These are phyloP conservation scores for Urtica urens DNA, from an alignment of 306 rosid genomes.

Conservation along the genomic window DNA sequence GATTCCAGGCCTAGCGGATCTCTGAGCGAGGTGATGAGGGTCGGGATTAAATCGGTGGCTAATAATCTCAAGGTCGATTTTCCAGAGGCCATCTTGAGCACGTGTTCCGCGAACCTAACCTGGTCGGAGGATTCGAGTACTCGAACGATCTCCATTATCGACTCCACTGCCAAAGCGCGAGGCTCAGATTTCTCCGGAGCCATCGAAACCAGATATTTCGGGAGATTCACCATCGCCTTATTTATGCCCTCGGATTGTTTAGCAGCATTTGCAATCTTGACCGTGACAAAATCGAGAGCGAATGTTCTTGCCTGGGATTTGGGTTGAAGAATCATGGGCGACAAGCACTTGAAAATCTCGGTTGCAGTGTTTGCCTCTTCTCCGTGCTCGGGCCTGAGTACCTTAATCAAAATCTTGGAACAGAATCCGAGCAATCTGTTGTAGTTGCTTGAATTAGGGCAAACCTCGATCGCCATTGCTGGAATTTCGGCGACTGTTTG, in stretches of 20 bases:
- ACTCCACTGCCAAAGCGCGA: conserved; percentile 68
- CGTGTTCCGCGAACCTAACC: conserved; percentile 57
- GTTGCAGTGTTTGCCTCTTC: conserved; percentile 43
- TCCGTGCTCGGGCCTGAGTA: conserved; percentile 55
- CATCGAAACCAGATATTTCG: conserved; percentile 54
- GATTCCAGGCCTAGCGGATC: conserved; percentile 50
- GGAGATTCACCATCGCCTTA: conserved; percentile 60
- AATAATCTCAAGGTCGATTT: conserved; percentile 62
- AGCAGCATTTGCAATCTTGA: conserved; percentile 18
- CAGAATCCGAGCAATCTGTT: conserved; percentile 32
- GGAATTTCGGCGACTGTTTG: conserved; percentile 57
- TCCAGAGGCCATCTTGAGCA: conserved; percentile 59
- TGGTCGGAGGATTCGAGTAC: conserved; percentile 44
- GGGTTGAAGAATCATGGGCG: conserved; percentile 37
- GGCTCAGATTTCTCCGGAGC: conserved; percentile 79
- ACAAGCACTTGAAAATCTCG: conserved; percentile 55
- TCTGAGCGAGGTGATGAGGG: conserved; percentile 30
- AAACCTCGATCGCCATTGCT: conserved; percentile 27
- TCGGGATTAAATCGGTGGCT: conserved; percentile 63
- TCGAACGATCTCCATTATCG: conserved; percentile 53
- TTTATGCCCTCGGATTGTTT: conserved; percentile 34
- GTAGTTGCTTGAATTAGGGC: conserved; percentile 28
- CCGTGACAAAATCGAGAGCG: conserved; percentile 43
- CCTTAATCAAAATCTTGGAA: conserved; percentile 37
- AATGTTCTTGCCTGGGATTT: conserved; percentile 55